These are phyloP conservation scores for Saccharomyces kudriavzevii DNA, from an alignment of 805 yeast genomes.

Conservation along the genomic window DNA sequence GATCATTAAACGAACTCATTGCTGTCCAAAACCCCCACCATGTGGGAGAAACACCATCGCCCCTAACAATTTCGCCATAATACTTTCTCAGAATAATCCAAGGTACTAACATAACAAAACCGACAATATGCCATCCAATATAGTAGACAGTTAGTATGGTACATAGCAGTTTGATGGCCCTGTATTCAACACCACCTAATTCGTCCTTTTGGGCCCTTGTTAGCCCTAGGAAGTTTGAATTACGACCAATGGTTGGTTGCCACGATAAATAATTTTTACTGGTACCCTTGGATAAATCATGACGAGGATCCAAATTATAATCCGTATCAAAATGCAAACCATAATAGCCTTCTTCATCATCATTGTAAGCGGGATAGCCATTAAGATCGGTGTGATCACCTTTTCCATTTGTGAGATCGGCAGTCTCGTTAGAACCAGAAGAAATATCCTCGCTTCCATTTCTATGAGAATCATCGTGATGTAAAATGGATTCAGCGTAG, in stretches of 20 bases:
- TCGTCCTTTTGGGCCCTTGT: conserved; percentile 84
- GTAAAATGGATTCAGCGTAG: neutral
- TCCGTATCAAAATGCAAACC: conserved; percentile 23
- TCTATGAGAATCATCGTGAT: neutral
- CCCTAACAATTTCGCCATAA: conserved; percentile 39
- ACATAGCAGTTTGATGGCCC: conserved; percentile 73
- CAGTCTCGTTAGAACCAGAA: neutral
- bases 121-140: conserved; percentile 63
- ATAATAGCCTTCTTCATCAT: conserved; percentile 31
- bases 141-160: conserved; percentile 59
- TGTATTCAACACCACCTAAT: conserved; percentile 93
- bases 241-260: conserved; percentile 87
- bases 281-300: conserved; percentile 30
- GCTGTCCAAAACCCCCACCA: conserved; percentile 95
- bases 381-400: neutral
- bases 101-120: conserved; percentile 46
- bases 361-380: conserved; percentile 1
- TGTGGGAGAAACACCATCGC: conserved; percentile 58
- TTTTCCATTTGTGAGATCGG: neutral
- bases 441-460: neutral
- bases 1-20: conserved; percentile 72
- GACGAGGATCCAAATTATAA: conserved; percentile 7
- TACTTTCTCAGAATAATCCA: conserved; percentile 44
- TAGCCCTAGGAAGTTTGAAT: conserved; percentile 80
- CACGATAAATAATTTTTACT: conserved; percentile 73